Conservation (phyloP, 768 basidiomycete species). For the Lactarius vividus region DNA sequence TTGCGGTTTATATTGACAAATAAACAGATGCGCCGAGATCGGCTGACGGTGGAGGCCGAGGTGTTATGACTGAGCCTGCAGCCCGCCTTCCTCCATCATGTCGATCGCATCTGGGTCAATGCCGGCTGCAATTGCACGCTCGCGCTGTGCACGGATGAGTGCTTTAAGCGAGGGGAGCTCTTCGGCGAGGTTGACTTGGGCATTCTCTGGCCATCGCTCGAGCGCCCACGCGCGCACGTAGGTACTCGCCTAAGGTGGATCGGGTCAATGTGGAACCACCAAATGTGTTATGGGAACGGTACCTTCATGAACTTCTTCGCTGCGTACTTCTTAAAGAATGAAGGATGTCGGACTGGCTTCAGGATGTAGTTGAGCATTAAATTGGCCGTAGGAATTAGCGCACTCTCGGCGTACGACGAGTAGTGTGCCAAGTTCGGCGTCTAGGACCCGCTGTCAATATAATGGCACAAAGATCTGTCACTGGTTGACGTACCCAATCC, state of each 20-base stretch:
- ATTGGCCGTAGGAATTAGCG: slow-evolving; percentile 76
- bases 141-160: slow-evolving; percentile 43
- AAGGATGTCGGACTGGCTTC: slow-evolving; percentile 66
- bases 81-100: slow-evolving; percentile 22
- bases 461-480: neutral
- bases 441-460: slow-evolving; percentile 41
- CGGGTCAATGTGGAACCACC: neutral
- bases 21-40: slow-evolving; percentile 23
- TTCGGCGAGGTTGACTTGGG: slow-evolving; percentile 53
- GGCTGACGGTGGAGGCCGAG: slow-evolving; percentile 17
- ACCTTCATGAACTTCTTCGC: slow-evolving; percentile 84
- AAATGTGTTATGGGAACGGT: slow-evolving; percentile 23
- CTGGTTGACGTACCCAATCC: slow-evolving; percentile 70
- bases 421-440: slow-evolving; percentile 85
- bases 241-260: slow-evolving; percentile 60
- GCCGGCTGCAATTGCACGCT: slow-evolving; percentile 27
- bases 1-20: slow-evolving; percentile 24
- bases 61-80: slow-evolving; percentile 23
- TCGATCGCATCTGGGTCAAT: slow-evolving; percentile 29
- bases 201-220: slow-evolving; percentile 64
- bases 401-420: slow-evolving; percentile 77
- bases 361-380: slow-evolving; percentile 87
- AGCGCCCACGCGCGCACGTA: slow-evolving; percentile 86
- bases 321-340: slow-evolving; percentile 87
- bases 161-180: slow-evolving; percentile 62